Conservation (phyloP, 495 filamentous ascomycete genomes). For the Chaetomium fimeti region DNA sequence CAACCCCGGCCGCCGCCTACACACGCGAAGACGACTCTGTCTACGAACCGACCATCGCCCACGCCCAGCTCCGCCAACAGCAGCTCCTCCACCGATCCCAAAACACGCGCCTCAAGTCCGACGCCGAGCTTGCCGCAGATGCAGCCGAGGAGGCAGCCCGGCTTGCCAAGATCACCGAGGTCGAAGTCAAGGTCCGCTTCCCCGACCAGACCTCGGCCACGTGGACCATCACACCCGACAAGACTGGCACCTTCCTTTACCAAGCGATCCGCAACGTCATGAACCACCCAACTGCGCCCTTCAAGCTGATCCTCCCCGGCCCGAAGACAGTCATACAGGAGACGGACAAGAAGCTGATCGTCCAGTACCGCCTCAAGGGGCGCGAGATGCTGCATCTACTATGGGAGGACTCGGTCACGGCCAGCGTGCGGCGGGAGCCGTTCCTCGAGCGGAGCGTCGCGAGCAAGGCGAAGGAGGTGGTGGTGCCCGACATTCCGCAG, state of each 20-base stretch:
- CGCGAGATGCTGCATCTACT: slow-evolving; percentile 72
- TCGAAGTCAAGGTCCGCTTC: slow-evolving; percentile 79
- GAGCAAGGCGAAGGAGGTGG: slow-evolving; percentile 63
- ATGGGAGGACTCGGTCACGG: slow-evolving; percentile 62
- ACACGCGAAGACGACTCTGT: slow-evolving; percentile 65
- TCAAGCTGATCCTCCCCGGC: slow-evolving; percentile 49
- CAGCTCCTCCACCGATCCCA: slow-evolving; percentile 61
- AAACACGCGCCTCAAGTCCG: slow-evolving; percentile 68
- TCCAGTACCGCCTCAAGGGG: slow-evolving; percentile 65
- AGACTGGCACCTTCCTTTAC: slow-evolving; percentile 67
- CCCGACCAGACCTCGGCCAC: slow-evolving; percentile 76
- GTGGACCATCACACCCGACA: slow-evolving; percentile 58
- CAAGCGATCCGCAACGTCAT: slow-evolving; percentile 59
- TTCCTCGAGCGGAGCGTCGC: slow-evolving; percentile 67
- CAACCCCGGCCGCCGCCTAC: slow-evolving; percentile 72
- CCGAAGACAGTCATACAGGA: slow-evolving; percentile 36
- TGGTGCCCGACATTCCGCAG: slow-evolving; percentile 44
- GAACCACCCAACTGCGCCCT: slow-evolving; percentile 45
- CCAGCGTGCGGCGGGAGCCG: slow-evolving; percentile 48
- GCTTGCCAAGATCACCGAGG: slow-evolving; percentile 61
- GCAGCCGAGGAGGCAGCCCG: slow-evolving; percentile 58
- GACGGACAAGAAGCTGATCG: slow-evolving; percentile 58
- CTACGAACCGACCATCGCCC: slow-evolving; percentile 79
- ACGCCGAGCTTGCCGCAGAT: slow-evolving; percentile 61
- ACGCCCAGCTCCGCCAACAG: slow-evolving; percentile 78